Conservation (phyloP, 1,139 yeast species). For the Taphrina sp. region DNA sequence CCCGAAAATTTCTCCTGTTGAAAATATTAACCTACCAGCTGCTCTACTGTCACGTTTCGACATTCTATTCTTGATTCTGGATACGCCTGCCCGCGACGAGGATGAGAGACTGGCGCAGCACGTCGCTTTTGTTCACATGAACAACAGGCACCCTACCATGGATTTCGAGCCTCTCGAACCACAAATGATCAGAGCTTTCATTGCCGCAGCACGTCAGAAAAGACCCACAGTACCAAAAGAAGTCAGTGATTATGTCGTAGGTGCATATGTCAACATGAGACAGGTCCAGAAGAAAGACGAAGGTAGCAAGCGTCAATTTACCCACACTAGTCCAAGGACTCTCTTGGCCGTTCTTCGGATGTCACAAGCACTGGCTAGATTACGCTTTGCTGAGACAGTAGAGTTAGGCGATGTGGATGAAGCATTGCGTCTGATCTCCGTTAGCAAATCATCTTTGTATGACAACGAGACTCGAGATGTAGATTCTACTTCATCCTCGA, state of each 20-base stretch:
- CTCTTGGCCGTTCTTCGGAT: conserved; percentile 85
- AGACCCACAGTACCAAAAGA: conserved; percentile 85
- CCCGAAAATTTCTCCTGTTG: conserved; percentile 84
- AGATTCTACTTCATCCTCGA: conserved; percentile 55
- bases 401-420: conserved; percentile 86
- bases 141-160: conserved; percentile 77
- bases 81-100: conserved; percentile 72
- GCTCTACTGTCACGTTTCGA: conserved; percentile 95
- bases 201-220: conserved; percentile 78
- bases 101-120: conserved; percentile 89
- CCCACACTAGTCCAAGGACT: conserved; percentile 94
- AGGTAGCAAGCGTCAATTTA: conserved; percentile 72
- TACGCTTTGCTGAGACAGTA: conserved; percentile 75
- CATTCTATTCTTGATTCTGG: conserved; percentile 78
- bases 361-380: conserved; percentile 90
- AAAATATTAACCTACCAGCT: conserved; percentile 94
- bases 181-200: conserved; percentile 76
- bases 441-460: conserved; percentile 77
- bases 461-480: conserved; percentile 42
- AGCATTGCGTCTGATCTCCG: conserved; percentile 81
- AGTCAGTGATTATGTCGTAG: conserved; percentile 84
- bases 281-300: conserved; percentile 83
- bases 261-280: conserved; percentile 83
- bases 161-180: conserved; percentile 77
- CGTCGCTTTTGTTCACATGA: conserved; percentile 94